Base-by-base conservation (phyloP, 768 basidiomycete species). In the Lepiota subincarnata region DNA sequence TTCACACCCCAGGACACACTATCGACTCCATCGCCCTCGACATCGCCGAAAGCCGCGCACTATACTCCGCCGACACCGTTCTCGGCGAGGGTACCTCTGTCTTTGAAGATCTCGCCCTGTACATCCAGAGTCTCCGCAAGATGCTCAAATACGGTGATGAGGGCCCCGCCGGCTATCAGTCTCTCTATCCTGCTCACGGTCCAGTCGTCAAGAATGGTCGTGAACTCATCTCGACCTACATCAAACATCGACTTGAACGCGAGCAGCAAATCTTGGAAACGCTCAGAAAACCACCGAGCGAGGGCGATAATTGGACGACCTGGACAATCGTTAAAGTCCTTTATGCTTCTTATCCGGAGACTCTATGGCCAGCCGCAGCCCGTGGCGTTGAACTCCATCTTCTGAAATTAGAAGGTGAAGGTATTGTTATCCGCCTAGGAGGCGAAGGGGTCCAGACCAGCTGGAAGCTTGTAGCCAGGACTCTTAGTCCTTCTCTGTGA, bases 1-100 rank as follows among this genome's bases (percentile, higher is more conserved):
- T 98, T 0, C 85, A 92, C 64, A 86, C 91, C 0, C 96, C 96
- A 0, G 96, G 96, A 0, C 96, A 98, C 60, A 98, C 96, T 0
- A 61, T 71, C 42, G 96, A 98, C 66, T 94, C 91, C 2, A 79
- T 97, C 63, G 84, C 78, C 45, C 72, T 98, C 36, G 72, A 84
- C 51, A 72, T 93, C 47, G 74, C 80, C 0, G 77, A 79, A 41
- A 91, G 95, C 61, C 70, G 73, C 20, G 85, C 83, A 0, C 76
- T 98, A 13, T 94, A 95, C 72, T 95, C 92, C 0, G 91, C 88
- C 0, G 96, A 98, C 70, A 91, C 86, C 4, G 82, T 98, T 6
- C 80, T 98, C 26, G 96, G 96, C 0, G 84, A 93, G 57, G 93
- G 94, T 6, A 92, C 92, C 0, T 78, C 94, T 2, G 83, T 95